phyloP scores from a whole-genome alignment of 2,329 filamentous ascomycete genomes.

The Sclerotinia minor region DNA sequence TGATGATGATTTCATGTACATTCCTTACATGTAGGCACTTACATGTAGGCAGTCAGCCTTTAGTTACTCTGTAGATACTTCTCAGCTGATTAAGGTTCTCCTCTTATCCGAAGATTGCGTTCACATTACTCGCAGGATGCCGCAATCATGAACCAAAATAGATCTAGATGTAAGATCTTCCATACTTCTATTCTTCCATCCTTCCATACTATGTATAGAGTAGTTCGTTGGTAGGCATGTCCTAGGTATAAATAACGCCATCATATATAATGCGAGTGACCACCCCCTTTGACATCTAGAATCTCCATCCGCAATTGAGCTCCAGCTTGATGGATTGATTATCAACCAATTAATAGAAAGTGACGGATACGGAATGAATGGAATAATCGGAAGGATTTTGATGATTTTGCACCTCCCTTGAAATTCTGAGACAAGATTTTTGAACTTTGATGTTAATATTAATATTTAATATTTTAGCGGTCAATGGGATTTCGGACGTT shows the following conservation, averaged over 20 bases:
- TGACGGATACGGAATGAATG: background rate
- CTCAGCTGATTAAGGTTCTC: background rate
- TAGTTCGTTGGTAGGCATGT: too few species aligned
- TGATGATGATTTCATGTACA: background rate
- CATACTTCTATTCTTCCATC: too few species aligned
- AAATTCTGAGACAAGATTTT: background rate
- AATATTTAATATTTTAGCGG: slow-evolving; percentile 1
- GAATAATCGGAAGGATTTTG: background rate
- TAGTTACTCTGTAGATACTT: too few species aligned
- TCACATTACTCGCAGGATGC: slow-evolving; percentile 1
- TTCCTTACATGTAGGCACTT: background rate
- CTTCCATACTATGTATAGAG: too few species aligned
- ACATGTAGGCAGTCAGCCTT: background rate
- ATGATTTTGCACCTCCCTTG: background rate
- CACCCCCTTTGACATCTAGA: too few species aligned
- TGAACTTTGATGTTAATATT: background rate
- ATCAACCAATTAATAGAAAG: too few species aligned
- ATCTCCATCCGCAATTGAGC: too few species aligned
- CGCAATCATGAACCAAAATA: background rate
- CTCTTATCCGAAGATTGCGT: background rate
- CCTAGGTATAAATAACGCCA: background rate
- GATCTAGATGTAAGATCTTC: background rate
- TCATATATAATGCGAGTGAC: too few species aligned
- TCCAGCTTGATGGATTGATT: too few species aligned
- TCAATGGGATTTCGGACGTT: background rate